Percentiles rank a stretch among this genome's conserved stretches.
Evolutionary conservation across 768 basidiomycete species (phyloP).

Genomic region (Rhizopogon roseolus): DNA sequence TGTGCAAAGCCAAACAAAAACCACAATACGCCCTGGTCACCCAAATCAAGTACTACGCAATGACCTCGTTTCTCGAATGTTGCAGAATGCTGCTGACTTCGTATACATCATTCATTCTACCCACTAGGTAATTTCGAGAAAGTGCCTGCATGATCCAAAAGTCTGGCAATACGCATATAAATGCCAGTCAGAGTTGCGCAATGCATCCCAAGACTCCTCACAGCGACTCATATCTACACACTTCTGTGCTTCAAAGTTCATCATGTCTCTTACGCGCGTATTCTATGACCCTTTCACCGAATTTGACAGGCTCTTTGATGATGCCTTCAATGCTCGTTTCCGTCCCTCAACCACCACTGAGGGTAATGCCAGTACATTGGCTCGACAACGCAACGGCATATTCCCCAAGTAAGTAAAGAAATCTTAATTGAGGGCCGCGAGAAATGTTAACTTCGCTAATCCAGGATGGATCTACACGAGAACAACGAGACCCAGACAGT

Average conservation of each 20-base stretch:
- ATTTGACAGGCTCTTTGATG: slow-evolving; percentile 39
- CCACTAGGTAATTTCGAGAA: no score
- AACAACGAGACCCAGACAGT: slow-evolving; percentile 40
- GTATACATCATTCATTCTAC: no score
- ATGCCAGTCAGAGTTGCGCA: no score
- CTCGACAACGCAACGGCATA: neutral
- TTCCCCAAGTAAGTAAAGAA: slow-evolving; percentile 25
- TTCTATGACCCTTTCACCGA: slow-evolving; percentile 36
- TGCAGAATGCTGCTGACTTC: no score
- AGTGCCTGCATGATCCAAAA: no score
- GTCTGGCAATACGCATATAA: no score
- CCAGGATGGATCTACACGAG: slow-evolving; percentile 54
- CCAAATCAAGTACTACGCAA: neutral
- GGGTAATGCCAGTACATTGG: slow-evolving; percentile 3
- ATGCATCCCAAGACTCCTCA: no score
- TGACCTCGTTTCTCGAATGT: no score
- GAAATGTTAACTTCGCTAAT: neutral
- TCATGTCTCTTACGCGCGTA: slow-evolving; percentile 20
- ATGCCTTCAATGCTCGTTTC: slow-evolving; percentile 23
- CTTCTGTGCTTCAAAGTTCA: neutral
- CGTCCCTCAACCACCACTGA: slow-evolving; percentile 10
- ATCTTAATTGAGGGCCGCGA: neutral
- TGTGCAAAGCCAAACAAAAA: neutral
- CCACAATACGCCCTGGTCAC: no score
- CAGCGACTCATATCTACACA: no score